Percentiles rank a stretch among this genome's conserved stretches.
Evolutionary conservation across 257 asterid species (phyloP).

Genomic region (Knoxia roxburghii): DNA sequence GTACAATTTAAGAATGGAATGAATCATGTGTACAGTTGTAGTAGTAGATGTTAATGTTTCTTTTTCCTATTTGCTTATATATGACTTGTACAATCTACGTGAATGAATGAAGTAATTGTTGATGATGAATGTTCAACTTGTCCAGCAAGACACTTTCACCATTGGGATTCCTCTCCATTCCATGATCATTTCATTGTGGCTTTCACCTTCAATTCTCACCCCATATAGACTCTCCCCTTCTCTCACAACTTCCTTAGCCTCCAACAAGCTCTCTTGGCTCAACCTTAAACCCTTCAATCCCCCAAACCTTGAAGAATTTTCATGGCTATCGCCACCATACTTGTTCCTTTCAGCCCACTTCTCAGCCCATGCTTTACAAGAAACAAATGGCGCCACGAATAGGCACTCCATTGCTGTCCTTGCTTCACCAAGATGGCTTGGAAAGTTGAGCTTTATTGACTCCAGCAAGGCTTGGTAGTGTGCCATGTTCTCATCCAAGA

Average conservation of each 20-base stretch:
- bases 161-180: constrained; percentile 39
- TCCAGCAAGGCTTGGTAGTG: constrained; percentile 37
- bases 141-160: constrained; percentile 39
- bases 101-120: too few relatives aligned
- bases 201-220: constrained; percentile 29
- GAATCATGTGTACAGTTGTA: too few relatives aligned
- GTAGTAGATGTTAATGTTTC: too few relatives aligned
- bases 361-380: constrained; percentile 17
- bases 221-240: constrained; percentile 32
- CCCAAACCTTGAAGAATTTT: constrained; percentile 1
- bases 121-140: constrained; percentile 23
- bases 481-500: constrained; percentile 26
- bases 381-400: constrained; percentile 39
- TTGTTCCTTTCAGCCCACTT: constrained; percentile 36
- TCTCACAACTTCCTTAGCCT: constrained; percentile 41
- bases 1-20: too few relatives aligned
- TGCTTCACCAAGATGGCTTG: constrained; percentile 35
- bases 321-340: constrained; percentile 1
- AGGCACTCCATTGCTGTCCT: constrained; percentile 38
- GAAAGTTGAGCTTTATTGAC: constrained; percentile 33
- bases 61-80: too few relatives aligned
- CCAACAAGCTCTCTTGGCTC: constrained; percentile 28
- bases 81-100: too few relatives aligned
- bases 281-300: constrained; percentile 24
- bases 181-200: constrained; percentile 38